A percentile compares a stretch with the other conserved stretches of the same genome.
These are phyloP conservation scores for Haematococcus sp. DNA, from an alignment of 139 green algal genomes.

Conservation along the genomic window DNA sequence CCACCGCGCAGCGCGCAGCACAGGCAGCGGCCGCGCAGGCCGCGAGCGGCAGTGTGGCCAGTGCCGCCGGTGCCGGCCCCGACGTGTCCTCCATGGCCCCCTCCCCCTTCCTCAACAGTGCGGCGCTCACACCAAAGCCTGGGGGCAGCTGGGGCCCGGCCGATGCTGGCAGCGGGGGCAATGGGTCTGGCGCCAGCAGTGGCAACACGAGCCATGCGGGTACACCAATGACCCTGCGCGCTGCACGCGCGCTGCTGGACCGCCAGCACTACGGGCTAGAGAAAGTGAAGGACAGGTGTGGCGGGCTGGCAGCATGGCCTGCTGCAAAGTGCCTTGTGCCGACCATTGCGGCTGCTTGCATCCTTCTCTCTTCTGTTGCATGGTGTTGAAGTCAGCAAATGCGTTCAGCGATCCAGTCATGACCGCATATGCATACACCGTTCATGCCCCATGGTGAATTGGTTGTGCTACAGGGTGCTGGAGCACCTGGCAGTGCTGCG, in stretches of 20 bases:
- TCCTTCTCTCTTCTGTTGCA: too few species aligned
- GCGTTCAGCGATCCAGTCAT: too few species aligned
- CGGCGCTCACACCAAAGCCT: too few species aligned
- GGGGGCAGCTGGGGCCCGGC: background rate
- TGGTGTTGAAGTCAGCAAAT: too few species aligned
- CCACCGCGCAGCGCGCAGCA: conserved; percentile 9
- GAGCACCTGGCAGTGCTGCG: conserved; percentile 75
- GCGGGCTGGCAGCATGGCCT: conserved; percentile 10
- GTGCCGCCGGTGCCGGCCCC: conserved; percentile 12
- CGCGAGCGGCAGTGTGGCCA: conserved; percentile 4
- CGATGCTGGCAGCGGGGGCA: conserved; percentile 1
- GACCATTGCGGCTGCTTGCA: too few species aligned
- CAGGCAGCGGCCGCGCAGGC: background rate
- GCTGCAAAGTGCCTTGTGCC: too few species aligned
- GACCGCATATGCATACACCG: too few species aligned
- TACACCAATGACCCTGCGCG: conserved; percentile 29
- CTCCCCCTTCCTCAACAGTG: too few species aligned
- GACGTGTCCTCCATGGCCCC: too few species aligned
- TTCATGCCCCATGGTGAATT: too few species aligned
- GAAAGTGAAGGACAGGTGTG: conserved; percentile 89
- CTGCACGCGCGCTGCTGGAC: conserved; percentile 72
- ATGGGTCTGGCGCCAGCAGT: background rate
- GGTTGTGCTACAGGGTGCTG: conserved; percentile 46
- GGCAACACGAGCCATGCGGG: background rate
- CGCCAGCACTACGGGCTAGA: conserved; percentile 88